A percentile compares a stretch with the other conserved stretches of the same genome.
phyloP scores from a whole-genome alignment of 176 grass and related monocot genomes.

The Aegilops speltoides region DNA sequence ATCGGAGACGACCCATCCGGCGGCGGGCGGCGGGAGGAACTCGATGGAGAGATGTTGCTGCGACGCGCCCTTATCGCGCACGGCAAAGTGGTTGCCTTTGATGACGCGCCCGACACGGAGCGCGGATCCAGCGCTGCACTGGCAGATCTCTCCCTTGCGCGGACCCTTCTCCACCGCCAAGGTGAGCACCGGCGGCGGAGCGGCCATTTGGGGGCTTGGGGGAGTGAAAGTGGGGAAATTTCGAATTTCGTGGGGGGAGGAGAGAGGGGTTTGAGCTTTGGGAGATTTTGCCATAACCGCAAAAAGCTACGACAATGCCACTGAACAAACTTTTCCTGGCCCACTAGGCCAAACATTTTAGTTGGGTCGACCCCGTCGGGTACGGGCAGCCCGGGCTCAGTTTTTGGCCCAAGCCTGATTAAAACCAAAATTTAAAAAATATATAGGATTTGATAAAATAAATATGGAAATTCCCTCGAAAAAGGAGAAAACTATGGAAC shows the following conservation, averaged over 20 bases:
- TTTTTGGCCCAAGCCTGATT: no score
- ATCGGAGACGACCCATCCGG: slow-evolving; percentile 63
- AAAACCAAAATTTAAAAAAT: no score
- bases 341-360: neutral
- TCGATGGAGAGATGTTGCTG: slow-evolving; percentile 68
- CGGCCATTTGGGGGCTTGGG: slow-evolving; percentile 42
- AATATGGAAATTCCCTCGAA: no score
- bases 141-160: slow-evolving; percentile 44
- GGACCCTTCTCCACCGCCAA: slow-evolving; percentile 70
- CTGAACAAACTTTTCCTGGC: neutral
- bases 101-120: slow-evolving; percentile 61
- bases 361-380: no score
- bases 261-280: neutral
- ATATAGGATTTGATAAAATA: no score
- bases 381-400: no score
- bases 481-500: no score
- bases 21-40: slow-evolving; percentile 44
- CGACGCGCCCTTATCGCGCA: slow-evolving; percentile 76
- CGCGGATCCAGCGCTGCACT: slow-evolving; percentile 29
- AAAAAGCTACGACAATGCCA: neutral
- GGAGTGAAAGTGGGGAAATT: neutral
- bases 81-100: slow-evolving; percentile 64
- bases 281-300: neutral
- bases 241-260: neutral
- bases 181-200: slow-evolving; percentile 49